These are phyloP conservation scores for Fusarium algeriense DNA, from an alignment of 2,329 filamentous ascomycete genomes.

Conservation along the genomic window DNA sequence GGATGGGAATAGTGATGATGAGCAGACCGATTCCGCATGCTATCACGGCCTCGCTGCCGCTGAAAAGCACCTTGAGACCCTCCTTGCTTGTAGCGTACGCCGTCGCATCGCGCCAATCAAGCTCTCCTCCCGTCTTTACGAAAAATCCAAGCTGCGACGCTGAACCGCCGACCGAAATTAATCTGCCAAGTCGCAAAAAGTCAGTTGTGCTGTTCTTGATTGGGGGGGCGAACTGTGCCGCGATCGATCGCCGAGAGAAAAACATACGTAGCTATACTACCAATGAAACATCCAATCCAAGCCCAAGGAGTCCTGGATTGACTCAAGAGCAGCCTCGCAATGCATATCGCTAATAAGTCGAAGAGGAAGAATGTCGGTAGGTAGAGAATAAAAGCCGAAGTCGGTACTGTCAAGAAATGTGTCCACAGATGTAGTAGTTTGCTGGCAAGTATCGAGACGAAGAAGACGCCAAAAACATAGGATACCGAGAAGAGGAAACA, in stretches of 20 bases:
- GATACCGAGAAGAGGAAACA: conserved; percentile 41
- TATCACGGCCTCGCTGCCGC: conserved; percentile 46
- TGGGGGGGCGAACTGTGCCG: background rate
- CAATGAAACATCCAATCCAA: conserved; percentile 38
- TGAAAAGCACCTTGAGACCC: conserved; percentile 50
- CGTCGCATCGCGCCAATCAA: conserved; percentile 51
- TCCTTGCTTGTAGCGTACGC: conserved; percentile 49
- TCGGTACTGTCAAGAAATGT: conserved; percentile 46
- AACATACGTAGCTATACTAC: conserved; percentile 46
- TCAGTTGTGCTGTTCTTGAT: conserved; percentile 15
- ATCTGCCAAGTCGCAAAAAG: conserved; percentile 26
- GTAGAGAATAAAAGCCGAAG: conserved; percentile 48
- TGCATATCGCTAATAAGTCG: conserved; percentile 46
- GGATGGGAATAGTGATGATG: conserved; percentile 40
- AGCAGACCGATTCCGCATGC: conserved; percentile 41
- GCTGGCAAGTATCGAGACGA: conserved; percentile 46
- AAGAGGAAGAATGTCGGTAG: conserved; percentile 50
- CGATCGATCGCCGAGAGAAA: background rate
- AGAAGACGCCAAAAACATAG: conserved; percentile 49
- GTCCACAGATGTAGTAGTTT: conserved; percentile 48
- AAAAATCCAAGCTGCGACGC: conserved; percentile 51
- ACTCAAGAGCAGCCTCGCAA: conserved; percentile 44
- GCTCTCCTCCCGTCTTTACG: conserved; percentile 49
- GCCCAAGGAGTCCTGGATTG: conserved; percentile 40
- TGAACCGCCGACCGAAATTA: conserved; percentile 47